Base-by-base conservation (phyloP, 192 early-diverging fungal species). In the Coemansia brasiliensis region DNA sequence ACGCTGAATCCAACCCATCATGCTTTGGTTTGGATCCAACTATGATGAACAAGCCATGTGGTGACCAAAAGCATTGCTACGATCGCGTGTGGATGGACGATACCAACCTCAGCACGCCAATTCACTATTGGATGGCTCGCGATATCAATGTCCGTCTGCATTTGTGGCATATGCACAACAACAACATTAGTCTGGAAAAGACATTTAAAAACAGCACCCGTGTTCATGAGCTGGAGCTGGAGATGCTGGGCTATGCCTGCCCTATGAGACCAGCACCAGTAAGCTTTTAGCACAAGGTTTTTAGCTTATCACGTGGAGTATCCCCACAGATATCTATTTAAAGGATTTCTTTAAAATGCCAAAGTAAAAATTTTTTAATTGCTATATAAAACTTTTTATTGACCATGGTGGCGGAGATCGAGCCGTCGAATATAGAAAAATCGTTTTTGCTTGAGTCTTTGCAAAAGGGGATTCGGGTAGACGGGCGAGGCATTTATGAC, bases 401-500 rank as follows among this genome's bases (percentile, higher is more conserved):
- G 11, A 15, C 2, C 17, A 74, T 82, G 80, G 80, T 63, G 32
- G 67, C 51, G 0, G 74, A 78, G 26, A 58, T 72, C 10, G 81
- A 82, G 35, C 75, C 84, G 41, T 90, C 90, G 39, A 88, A 63
- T 27, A 91, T 91, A 51, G 91, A 97, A 61, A 80, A 81, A 27
- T 80, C 78, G 22, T 97, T 95, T 69, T 66, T 94, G 11, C 55
- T 91, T 4, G 51, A 83, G 13, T 87, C 93, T 27, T 80, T 95
- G 22, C 53, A 53, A 32, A 76, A 90, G 37, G 86, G 89, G 5
- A 59, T 86, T 15, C 83, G 95, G 20, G 77, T 90, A 5, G 95
- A 97, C 57, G 87, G 88, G 7, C 87, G 95, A 50, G 83, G 84
- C 7, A 75, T 84, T 50, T 84, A 88, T 49, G 92, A 92, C 61